Percentiles rank a stretch among this genome's conserved stretches.
These are phyloP conservation scores for Phyllosticta capitalensis DNA, from an alignment of 2,329 filamentous ascomycete genomes.

Conservation along the genomic window DNA sequence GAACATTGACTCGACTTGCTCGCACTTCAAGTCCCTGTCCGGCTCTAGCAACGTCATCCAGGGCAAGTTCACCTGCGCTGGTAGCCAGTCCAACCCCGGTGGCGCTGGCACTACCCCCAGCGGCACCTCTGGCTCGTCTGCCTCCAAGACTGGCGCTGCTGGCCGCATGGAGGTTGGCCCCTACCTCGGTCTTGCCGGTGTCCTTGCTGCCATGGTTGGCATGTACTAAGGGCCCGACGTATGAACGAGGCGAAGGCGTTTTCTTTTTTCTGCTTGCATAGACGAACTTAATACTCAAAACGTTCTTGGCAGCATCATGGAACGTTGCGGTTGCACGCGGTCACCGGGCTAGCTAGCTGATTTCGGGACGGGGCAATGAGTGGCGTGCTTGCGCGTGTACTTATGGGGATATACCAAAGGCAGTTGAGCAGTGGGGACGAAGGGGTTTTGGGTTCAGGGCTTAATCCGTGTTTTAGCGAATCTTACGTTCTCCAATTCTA, in stretches of 20 bases:
- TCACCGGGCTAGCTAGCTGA: background rate
- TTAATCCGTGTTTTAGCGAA: background rate
- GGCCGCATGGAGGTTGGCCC: conserved; percentile 32
- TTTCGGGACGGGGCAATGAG: conserved; percentile 5
- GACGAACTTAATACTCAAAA: conserved; percentile 22
- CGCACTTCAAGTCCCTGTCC: conserved; percentile 31
- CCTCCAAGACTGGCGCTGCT: conserved; percentile 28
- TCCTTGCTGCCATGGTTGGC: conserved; percentile 39
- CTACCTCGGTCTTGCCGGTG: conserved; percentile 36
- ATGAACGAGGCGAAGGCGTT: conserved; percentile 25
- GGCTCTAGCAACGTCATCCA: conserved; percentile 32
- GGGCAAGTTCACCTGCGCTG: conserved; percentile 35
- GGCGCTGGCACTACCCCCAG: conserved; percentile 26
- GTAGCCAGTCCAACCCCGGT: conserved; percentile 28
- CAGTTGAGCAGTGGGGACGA: background rate
- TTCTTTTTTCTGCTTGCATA: conserved; percentile 25
- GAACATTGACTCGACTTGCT: conserved; percentile 33
- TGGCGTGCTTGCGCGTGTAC: conserved; percentile 5
- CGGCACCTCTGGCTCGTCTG: conserved; percentile 18
- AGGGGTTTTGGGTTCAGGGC: background rate
- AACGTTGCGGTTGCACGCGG: background rate
- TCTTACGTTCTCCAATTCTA: background rate
- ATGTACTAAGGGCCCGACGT: conserved; percentile 31
- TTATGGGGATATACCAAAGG: background rate
- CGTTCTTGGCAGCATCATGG: background rate